Conservation (phyloP, 2,329 filamentous ascomycete species). For the Paramyrothecium sp. region DNA sequence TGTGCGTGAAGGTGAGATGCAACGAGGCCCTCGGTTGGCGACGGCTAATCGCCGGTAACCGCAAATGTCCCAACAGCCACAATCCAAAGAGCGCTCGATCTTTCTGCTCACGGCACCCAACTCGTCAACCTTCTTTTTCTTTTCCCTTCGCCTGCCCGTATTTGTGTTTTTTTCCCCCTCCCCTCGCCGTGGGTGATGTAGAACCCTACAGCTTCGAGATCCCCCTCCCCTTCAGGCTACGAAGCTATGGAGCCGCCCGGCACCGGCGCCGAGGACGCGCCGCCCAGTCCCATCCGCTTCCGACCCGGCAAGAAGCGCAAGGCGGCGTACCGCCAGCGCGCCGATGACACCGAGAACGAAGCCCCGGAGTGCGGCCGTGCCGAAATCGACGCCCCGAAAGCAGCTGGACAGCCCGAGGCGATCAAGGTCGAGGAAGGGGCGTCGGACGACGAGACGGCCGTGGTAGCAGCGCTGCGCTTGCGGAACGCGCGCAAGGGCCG, state of each 20-base stretch:
- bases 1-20: no score
- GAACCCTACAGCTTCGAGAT: not conserved
- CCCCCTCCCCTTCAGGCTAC: not conserved
- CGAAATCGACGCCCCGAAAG: conserved; percentile 5
- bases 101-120: no score
- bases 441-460: conserved; percentile 15
- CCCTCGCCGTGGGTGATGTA: not conserved
- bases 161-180: not conserved
- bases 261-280: conserved; percentile 14
- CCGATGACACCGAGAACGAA: conserved; percentile 18
- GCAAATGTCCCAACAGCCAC: no score
- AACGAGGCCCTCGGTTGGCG: no score
- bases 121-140: no score
- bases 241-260: conserved; percentile 17
- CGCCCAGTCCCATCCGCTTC: conserved; percentile 44
- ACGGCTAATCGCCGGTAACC: no score
- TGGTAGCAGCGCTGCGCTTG: conserved; percentile 50
- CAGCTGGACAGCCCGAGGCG: conserved; percentile 1
- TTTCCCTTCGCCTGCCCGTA: no score
- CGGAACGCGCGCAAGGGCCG: conserved; percentile 51
- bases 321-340: conserved; percentile 51
- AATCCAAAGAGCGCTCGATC: no score
- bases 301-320: conserved; percentile 60
- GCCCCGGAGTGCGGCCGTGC: conserved; percentile 4
- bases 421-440: conserved; percentile 3